Conservation (phyloP, 805 yeast genomes). For the Ogataea nonfermentans region DNA sequence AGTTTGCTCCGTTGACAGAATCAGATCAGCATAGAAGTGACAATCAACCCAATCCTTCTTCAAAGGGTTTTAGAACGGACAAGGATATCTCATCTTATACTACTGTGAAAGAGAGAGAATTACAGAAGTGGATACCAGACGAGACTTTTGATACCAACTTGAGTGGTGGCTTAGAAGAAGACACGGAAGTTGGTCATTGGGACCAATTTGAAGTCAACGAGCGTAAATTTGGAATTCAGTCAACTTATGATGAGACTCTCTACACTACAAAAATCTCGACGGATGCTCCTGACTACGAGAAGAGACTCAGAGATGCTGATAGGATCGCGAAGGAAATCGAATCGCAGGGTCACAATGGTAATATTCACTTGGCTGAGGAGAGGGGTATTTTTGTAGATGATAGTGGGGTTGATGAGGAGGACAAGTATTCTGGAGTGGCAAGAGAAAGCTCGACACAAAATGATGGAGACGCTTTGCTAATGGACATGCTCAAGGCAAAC, state of each 20-base stretch:
- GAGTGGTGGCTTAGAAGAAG: constrained; percentile 38
- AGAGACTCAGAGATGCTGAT: constrained; percentile 68
- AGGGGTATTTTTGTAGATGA: constrained; percentile 78
- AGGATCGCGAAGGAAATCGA: constrained; percentile 82
- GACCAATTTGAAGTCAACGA: constrained; percentile 95
- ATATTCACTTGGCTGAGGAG: constrained; percentile 86
- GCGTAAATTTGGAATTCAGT: constrained; percentile 81
- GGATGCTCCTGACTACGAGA: constrained; percentile 68
- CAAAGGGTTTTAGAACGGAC: constrained; percentile 69
- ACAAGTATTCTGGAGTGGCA: constrained; percentile 89
- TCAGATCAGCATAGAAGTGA: constrained; percentile 6
- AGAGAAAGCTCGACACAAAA: constrained; percentile 39
- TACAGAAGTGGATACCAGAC: constrained; percentile 85
- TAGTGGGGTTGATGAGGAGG: constrained; percentile 91
- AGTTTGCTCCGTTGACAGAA: constrained; percentile 23
- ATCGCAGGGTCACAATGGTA: constrained; percentile 57
- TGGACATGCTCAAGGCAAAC: constrained; percentile 29
- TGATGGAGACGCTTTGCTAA: constrained; percentile 25
- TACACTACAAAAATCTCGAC: constrained; percentile 79
- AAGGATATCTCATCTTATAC: constrained; percentile 68
- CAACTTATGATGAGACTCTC: constrained; percentile 79
- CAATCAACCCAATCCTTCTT: constrained; percentile 15
- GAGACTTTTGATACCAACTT: constrained; percentile 25
- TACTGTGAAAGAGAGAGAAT: constrained; percentile 60
- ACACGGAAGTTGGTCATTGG: constrained; percentile 47